These are phyloP conservation scores for Fusarium pseudograminearum DNA, from an alignment of 2,329 filamentous ascomycete genomes.

Conservation along the genomic window DNA sequence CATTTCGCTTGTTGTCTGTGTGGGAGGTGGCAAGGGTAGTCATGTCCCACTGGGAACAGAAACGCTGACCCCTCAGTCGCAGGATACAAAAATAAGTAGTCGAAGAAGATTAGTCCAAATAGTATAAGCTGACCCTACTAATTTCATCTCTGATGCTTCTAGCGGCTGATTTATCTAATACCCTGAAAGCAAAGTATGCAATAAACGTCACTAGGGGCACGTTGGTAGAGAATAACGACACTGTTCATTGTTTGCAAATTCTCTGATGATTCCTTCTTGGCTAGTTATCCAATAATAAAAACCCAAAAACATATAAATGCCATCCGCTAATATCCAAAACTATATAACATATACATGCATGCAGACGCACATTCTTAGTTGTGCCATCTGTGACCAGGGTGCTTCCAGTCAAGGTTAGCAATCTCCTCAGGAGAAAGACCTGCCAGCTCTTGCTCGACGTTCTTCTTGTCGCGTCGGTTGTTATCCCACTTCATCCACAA, in stretches of 20 bases:
- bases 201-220: not conserved
- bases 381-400: slow-evolving; percentile 74
- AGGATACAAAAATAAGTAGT: too few relatives aligned
- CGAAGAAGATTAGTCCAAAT: too few relatives aligned
- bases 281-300: slow-evolving; percentile 16
- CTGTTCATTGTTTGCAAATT: slow-evolving; percentile 7
- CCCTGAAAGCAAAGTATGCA: not conserved
- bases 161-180: too few relatives aligned
- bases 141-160: too few relatives aligned
- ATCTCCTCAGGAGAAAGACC: slow-evolving; percentile 67
- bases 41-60: not conserved
- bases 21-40: too few relatives aligned
- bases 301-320: not conserved
- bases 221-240: not conserved
- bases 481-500: slow-evolving; percentile 75
- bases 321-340: slow-evolving; percentile 20
- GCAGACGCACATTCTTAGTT: slow-evolving; percentile 2
- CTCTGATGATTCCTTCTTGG: slow-evolving; percentile 9
- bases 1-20: not conserved
- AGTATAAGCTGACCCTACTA: too few relatives aligned
- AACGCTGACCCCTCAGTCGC: too few relatives aligned
- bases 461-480: slow-evolving; percentile 64
- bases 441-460: slow-evolving; percentile 67
- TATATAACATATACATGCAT: not conserved
- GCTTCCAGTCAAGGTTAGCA: slow-evolving; percentile 74